phyloP scores from a whole-genome alignment of 352 stramenopile genomes.

The Phytophthora pluvialis region DNA sequence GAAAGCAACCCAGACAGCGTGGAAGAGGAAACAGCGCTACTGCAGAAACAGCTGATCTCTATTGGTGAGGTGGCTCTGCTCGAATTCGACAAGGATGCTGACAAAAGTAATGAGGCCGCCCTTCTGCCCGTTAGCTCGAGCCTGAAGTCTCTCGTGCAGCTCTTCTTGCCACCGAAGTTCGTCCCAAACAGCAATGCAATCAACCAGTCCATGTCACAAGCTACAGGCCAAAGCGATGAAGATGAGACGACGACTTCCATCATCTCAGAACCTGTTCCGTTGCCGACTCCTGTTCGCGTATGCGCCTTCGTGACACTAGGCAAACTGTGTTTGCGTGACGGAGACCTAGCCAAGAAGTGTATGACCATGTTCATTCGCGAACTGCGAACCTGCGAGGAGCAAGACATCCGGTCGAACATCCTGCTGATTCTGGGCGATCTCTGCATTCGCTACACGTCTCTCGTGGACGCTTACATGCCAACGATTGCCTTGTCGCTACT shows the following conservation, averaged over 20 bases:
- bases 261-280: conserved; percentile 34
- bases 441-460: conserved; percentile 96
- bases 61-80: conserved; percentile 83
- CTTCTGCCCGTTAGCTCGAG: conserved; percentile 58
- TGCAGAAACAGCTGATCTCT: conserved; percentile 84
- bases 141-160: conserved; percentile 72
- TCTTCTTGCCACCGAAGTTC: conserved; percentile 80
- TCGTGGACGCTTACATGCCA: conserved; percentile 96
- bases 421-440: conserved; percentile 96
- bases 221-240: conserved; percentile 32
- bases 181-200: conserved; percentile 36
- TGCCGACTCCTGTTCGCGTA: conserved; percentile 85
- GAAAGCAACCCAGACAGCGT: conserved; percentile 60
- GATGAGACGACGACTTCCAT: conserved; percentile 22
- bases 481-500: conserved; percentile 95
- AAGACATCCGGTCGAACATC: conserved; percentile 96
- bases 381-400: conserved; percentile 79
- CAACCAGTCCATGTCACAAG: conserved; percentile 23
- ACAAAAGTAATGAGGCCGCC: conserved; percentile 56
- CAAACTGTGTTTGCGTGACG: conserved; percentile 96
- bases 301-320: conserved; percentile 95
- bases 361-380: conserved; percentile 96
- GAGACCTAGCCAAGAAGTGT: conserved; percentile 92
- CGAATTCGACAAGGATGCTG: conserved; percentile 79
- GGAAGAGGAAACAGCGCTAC: conserved; percentile 54